Percentiles rank a stretch among this genome's conserved stretches.
phyloP scores from a whole-genome alignment of 2,329 filamentous ascomycete genomes.

The Arthrinium puccinioides region DNA sequence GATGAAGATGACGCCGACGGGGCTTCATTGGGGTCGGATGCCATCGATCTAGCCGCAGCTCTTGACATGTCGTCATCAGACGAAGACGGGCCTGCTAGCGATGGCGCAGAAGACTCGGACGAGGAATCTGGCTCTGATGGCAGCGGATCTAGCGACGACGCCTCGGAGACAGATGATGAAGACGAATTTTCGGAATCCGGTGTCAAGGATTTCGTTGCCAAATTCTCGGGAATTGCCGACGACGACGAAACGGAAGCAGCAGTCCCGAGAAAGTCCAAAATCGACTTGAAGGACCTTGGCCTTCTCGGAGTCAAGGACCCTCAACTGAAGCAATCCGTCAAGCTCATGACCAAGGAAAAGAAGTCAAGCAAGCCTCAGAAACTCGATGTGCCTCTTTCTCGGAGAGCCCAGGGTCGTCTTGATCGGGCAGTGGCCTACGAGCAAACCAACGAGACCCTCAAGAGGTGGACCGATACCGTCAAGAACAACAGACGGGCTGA shows the following conservation, averaged over 20 bases:
- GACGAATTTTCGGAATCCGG: conserved; percentile 43
- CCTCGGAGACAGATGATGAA: conserved; percentile 33
- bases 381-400: conserved; percentile 74
- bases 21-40: conserved; percentile 51
- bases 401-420: conserved; percentile 77
- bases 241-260: conserved; percentile 42
- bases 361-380: conserved; percentile 56
- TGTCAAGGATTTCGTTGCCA: conserved; percentile 47
- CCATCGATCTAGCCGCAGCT: conserved; percentile 51
- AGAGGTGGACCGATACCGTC: conserved; percentile 90
- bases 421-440: conserved; percentile 78
- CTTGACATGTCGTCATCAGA: conserved; percentile 39
- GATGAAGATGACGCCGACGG: conserved; percentile 48
- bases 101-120: conserved; percentile 38
- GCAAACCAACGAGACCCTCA: conserved; percentile 84
- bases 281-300: conserved; percentile 68
- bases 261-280: conserved; percentile 53
- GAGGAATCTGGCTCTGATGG: conserved; percentile 37
- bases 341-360: conserved; percentile 61
- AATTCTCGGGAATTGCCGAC: conserved; percentile 58
- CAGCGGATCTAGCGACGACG: conserved; percentile 32
- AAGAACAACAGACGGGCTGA: conserved; percentile 90
- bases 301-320: conserved; percentile 66
- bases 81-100: conserved; percentile 40
- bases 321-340: conserved; percentile 70